These are phyloP conservation scores for Digitaria exilis DNA, from an alignment of 202 grass and related monocot genomes.

Conservation along the genomic window DNA sequence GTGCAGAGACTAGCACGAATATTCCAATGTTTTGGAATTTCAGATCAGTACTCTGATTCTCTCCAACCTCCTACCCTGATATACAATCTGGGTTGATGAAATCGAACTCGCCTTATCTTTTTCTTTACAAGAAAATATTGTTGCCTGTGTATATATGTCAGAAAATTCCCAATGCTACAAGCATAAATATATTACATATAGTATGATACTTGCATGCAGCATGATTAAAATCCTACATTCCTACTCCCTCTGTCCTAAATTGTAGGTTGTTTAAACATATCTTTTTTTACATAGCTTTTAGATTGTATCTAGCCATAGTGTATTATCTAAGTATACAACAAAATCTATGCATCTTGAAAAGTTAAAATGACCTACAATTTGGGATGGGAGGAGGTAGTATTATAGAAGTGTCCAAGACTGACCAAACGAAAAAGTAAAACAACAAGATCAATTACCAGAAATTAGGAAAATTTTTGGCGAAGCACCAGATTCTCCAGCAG, in stretches of 20 bases:
- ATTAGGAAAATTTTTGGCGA: conserved; percentile 36
- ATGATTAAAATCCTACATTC: neutral
- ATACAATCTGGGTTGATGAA: neutral
- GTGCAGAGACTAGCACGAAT: neutral
- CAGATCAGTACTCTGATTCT: neutral
- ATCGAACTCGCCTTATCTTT: neutral
- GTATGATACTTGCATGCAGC: neutral
- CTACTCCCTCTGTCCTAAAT: too few species aligned
- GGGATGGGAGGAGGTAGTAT: too few species aligned
- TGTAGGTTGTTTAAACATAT: too few species aligned
- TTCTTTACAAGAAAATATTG: neutral
- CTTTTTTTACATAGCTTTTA: too few species aligned
- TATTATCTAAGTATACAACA: too few species aligned
- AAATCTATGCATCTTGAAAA: too few species aligned
- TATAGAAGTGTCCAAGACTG: neutral
- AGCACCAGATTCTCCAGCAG: neutral
- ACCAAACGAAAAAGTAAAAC: neutral
- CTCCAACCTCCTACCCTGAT: neutral
- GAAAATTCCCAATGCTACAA: neutral
- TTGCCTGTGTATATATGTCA: neutral
- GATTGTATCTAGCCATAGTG: too few species aligned
- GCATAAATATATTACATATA: neutral
- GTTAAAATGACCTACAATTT: too few species aligned
- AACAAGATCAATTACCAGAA: neutral
- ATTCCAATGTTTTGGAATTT: neutral